Conservation (phyloP, 2,329 filamentous ascomycete genomes). For the Aureobasidium sp. region DNA sequence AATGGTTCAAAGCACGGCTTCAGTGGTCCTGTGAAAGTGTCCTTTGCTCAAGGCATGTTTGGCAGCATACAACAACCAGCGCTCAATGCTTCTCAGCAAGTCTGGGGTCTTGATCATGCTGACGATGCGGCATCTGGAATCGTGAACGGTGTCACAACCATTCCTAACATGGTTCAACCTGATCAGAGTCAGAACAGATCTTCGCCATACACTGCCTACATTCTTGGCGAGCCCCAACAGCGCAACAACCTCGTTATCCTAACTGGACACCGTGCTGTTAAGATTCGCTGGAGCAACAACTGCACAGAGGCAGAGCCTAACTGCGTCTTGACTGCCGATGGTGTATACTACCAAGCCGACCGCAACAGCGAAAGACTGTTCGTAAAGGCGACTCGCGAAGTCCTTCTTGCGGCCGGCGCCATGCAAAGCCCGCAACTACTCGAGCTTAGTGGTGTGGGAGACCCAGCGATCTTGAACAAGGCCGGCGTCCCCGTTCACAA, state of each 20-base stretch:
- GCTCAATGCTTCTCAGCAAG: constrained; percentile 16
- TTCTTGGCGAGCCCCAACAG: constrained; percentile 16
- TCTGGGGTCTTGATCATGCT: constrained; percentile 15
- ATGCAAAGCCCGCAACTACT: constrained; percentile 46
- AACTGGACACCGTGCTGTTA: constrained; percentile 20
- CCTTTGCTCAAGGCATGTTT: constrained; percentile 19
- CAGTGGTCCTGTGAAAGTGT: constrained; percentile 18
- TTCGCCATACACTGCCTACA: constrained; percentile 20
- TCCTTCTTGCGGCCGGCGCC: constrained; percentile 49
- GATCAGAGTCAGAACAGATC: constrained; percentile 20
- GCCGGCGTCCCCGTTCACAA: constrained; percentile 11
- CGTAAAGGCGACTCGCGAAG: constrained; percentile 33
- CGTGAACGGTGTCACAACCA: constrained; percentile 19
- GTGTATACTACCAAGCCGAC: constrained; percentile 17
- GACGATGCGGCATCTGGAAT: constrained; percentile 19
- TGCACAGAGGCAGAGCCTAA: neutral
- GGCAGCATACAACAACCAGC: constrained; percentile 18
- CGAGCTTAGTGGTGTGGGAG: constrained; percentile 52
- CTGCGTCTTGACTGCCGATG: constrained; percentile 13
- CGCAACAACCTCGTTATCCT: constrained; percentile 20
- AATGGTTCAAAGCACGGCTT: constrained; percentile 15
- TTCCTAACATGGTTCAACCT: constrained; percentile 20
- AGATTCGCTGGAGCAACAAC: constrained; percentile 16
- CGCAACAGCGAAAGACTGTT: neutral
- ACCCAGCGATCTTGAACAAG: constrained; percentile 29